Base-by-base conservation (phyloP, 768 basidiomycete genomes). In the Lactarius tabidus region DNA sequence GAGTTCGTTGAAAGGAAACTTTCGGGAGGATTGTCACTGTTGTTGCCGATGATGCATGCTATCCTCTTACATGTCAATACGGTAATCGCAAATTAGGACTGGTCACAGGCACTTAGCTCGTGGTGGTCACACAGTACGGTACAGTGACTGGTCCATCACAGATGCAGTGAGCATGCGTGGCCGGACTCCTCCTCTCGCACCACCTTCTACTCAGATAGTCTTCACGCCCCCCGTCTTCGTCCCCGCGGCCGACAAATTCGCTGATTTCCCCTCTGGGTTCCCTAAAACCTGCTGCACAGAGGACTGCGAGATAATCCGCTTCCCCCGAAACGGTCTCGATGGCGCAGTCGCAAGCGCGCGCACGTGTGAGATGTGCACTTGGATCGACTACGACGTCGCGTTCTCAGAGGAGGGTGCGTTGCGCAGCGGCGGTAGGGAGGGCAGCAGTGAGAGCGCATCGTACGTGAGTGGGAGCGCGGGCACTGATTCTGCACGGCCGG, bases 301-400 rank as follows among this genome's bases (percentile, higher is more conserved):
- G 66, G 88, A 91, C 72, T 91, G 89, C 72, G 89, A 91, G 75
- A 88, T 90, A 82, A 86, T 91, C 70, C 85, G 89, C 58, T 91
- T 91, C 68, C 89, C 89, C 2, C 78, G 89, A 62, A 78, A 80
- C 63, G 89, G 89, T 2, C 70, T 82, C 26, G 84, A 85, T 62
- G 79, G 77, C 3, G 89, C 89, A 7, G 81, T 81, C 4, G 78
- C 90, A 48, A 79, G 79, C 58, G 75, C 86, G 15, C 83, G 80
- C 68, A 71, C 79, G 36, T 79, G 78, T 66, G 84, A 87, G 73
- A 89, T 91, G 87, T 91, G 89, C 75, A 91, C 91, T 70, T 91
- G 89, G 89, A 86, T 90, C 60, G 88, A 89, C 70, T 91, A 89
- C 71, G 78, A 83, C 66, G 78, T 85, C 38, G 79, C 79, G 65